Conservation (phyloP, 306 rosid genomes). For the Canavalia ensiformis region DNA sequence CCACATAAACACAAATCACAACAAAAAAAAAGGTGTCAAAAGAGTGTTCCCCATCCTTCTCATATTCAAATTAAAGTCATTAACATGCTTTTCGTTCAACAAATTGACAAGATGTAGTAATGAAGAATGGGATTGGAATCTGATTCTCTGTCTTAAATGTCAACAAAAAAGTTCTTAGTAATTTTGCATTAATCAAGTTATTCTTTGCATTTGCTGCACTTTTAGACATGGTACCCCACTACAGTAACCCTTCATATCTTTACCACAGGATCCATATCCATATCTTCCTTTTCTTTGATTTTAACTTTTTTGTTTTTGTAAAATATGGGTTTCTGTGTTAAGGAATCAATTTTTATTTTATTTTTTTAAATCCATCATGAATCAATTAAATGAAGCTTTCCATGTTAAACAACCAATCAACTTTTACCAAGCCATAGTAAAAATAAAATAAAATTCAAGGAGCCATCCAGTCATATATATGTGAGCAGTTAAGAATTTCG, state of each 20-base stretch:
- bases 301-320: not conserved
- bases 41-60: too few species aligned
- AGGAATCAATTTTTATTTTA: slow-evolving; percentile 30
- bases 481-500: not conserved
- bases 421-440: not conserved
- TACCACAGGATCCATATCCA: slow-evolving; percentile 12
- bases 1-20: too few species aligned
- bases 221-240: slow-evolving; percentile 23
- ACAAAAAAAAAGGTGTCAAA: too few species aligned
- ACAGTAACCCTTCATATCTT: slow-evolving; percentile 13
- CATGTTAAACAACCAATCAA: not conserved
- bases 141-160: slow-evolving; percentile 30
- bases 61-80: too few species aligned
- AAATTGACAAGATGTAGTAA: slow-evolving; percentile 17
- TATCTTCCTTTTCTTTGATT: not conserved
- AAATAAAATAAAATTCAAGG: not conserved
- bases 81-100: not conserved
- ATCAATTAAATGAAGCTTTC: slow-evolving; percentile 7
- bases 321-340: not conserved
- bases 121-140: slow-evolving; percentile 29
- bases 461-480: not conserved
- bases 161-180: not conserved
- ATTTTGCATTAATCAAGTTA: slow-evolving; percentile 35
- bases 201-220: slow-evolving; percentile 41
- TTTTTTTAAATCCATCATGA: not conserved